Evolutionary conservation across 164 flowering plant genomes (phyloP).

Genomic region (Tetrastigma voinierianum): DNA sequence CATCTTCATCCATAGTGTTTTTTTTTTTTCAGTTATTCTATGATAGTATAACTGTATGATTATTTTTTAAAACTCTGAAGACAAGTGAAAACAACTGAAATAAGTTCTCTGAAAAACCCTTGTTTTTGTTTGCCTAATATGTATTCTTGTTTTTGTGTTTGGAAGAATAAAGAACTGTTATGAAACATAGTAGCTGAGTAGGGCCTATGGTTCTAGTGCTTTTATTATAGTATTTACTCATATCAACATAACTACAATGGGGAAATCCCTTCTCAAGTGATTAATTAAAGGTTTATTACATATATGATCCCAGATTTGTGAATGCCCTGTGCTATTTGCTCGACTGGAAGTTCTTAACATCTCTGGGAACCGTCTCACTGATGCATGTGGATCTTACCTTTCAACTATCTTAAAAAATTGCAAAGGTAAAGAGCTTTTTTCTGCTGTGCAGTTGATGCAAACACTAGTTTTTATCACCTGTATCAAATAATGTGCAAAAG

Average conservation of each 20-base stretch:
- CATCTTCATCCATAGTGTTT: too few species aligned
- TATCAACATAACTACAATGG: not conserved
- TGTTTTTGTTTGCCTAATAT: too few species aligned
- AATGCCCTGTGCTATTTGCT: conserved; percentile 75
- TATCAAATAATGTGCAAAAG: not conserved
- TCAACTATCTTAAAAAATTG: conserved; percentile 72
- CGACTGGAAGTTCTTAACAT: conserved; percentile 91
- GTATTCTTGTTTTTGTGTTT: too few species aligned
- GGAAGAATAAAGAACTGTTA: too few species aligned
- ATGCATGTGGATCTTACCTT: conserved; percentile 88
- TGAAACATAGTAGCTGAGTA: too few species aligned
- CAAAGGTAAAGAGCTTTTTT: conserved; percentile 46
- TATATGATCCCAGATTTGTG: conserved; percentile 64
- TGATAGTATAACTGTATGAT: too few species aligned
- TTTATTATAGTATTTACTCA: too few species aligned
- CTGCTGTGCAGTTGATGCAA: conserved; percentile 2
- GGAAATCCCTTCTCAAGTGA: not conserved
- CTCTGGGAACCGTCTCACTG: conserved; percentile 93
- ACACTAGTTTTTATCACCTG: not conserved
- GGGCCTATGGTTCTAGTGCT: too few species aligned
- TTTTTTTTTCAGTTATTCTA: too few species aligned
- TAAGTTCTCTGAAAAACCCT: too few species aligned
- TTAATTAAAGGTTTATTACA: not conserved
- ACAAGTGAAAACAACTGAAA: too few species aligned
- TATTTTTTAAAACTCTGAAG: too few species aligned